Conservation (phyloP, 192 early-diverging fungal species). For the Entomortierella chlamydospora region DNA sequence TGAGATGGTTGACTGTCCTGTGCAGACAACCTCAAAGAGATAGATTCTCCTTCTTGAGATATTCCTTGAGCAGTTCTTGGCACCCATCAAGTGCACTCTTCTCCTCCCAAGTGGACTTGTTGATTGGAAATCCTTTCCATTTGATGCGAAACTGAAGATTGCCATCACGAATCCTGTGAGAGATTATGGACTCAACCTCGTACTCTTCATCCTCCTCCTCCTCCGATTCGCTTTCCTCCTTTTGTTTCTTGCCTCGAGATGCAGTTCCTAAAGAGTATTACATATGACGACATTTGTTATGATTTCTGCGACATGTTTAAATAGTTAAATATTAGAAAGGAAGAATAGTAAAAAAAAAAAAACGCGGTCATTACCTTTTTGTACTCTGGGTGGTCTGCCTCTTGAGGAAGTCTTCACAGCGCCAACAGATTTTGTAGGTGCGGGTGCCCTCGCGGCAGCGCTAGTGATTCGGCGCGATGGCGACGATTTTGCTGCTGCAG, state of each 20-base stretch:
- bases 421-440: not conserved
- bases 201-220: slow-evolving; percentile 9
- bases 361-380: not conserved
- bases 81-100: not conserved
- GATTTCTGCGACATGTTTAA: not conserved
- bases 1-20: too few species aligned
- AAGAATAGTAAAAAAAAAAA: not conserved
- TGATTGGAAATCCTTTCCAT: slow-evolving; percentile 12
- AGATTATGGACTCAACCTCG: slow-evolving; percentile 17
- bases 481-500: not conserved
- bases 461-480: too few species aligned
- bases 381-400: not conserved
- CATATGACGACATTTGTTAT: not conserved
- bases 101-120: slow-evolving; percentile 8
- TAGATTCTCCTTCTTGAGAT: not conserved
- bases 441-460: not conserved
- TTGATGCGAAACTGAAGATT: not conserved
- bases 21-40: too few species aligned
- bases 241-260: not conserved
- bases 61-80: slow-evolving; percentile 3
- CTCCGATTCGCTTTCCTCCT: not conserved
- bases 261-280: too few species aligned
- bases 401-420: not conserved
- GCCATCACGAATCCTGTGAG: not conserved
- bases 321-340: too few species aligned